These are phyloP conservation scores for Nyssa sinensis DNA, from an alignment of 148 eudicot genomes.

Conservation along the genomic window DNA sequence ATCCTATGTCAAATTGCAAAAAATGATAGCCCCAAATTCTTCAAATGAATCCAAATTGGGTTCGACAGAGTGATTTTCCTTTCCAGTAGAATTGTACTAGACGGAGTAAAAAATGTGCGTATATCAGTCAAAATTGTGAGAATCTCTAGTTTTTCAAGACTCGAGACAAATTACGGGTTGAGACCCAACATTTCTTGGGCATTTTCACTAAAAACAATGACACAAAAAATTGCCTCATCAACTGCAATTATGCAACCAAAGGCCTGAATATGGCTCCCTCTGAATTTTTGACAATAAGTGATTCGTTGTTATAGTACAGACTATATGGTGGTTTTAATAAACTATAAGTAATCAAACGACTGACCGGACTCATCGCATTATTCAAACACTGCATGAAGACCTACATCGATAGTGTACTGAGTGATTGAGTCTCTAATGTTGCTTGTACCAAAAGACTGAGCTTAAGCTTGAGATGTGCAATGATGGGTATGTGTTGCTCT, in stretches of 20 bases:
- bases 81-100: conserved; percentile 49
- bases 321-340: conserved; percentile 38
- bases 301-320: conserved; percentile 70
- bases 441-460: conserved; percentile 25
- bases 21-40: conserved; percentile 69
- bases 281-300: conserved; percentile 80
- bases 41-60: conserved; percentile 85
- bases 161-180: conserved; percentile 64
- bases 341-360: conserved; percentile 79
- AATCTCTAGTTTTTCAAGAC: conserved; percentile 34
- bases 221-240: conserved; percentile 47
- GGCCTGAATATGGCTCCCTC: conserved; percentile 81
- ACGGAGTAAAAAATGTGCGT: conserved; percentile 54
- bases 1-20: conserved; percentile 87
- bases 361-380: conserved; percentile 69
- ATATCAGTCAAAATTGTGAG: conserved; percentile 66
- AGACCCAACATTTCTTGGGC: conserved; percentile 63
- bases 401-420: conserved; percentile 72
- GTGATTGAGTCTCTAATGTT: conserved; percentile 43
- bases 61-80: conserved; percentile 68
- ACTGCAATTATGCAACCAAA: conserved; percentile 83
- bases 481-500: conserved; percentile 28
- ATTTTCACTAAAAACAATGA: conserved; percentile 73
- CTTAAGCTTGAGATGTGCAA: conserved; percentile 12
- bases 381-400: conserved; percentile 77